A percentile compares a stretch with the other conserved stretches of the same genome.
Evolutionary conservation across 306 rosid species (phyloP).

Genomic region (Abrus pulchellus): DNA sequence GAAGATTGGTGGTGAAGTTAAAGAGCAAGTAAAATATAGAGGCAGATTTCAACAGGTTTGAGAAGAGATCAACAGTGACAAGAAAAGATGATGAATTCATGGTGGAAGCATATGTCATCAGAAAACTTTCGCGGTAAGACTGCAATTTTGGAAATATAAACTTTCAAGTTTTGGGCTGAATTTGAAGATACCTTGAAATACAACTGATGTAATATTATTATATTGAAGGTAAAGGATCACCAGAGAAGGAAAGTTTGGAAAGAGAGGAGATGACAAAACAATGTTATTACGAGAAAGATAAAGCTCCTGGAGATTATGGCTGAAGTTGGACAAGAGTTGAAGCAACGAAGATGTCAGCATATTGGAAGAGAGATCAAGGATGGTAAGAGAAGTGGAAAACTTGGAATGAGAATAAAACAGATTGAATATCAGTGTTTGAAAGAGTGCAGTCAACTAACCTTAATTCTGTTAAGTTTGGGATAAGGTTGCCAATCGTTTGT

Average conservation of each 20-base stretch:
- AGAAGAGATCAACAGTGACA: too few relatives aligned
- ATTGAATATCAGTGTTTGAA: background rate
- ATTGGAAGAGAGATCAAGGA: conserved; percentile 5
- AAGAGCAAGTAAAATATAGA: background rate
- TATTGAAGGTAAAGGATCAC: too few relatives aligned
- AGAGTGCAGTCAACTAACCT: background rate
- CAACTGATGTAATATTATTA: too few relatives aligned
- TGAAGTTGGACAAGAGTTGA: background rate
- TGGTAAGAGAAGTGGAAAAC: conserved; percentile 6
- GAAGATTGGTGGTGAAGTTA: background rate
- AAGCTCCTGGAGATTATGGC: background rate
- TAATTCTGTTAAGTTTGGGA: conserved; percentile 5
- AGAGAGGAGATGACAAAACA: too few relatives aligned
- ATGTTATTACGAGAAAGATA: background rate
- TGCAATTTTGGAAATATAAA: too few relatives aligned
- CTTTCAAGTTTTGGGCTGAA: too few relatives aligned
- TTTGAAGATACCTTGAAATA: too few relatives aligned
- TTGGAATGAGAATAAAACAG: background rate
- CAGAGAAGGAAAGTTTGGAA: too few relatives aligned
- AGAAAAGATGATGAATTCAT: too few relatives aligned
- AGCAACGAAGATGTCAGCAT: background rate
- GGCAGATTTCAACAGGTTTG: background rate
- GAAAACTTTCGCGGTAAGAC: too few relatives aligned
- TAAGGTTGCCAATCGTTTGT: background rate
- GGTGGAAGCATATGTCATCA: too few relatives aligned